These are phyloP conservation scores for Ophiocytium majus DNA, from an alignment of 352 stramenopile genomes.

Conservation along the genomic window DNA sequence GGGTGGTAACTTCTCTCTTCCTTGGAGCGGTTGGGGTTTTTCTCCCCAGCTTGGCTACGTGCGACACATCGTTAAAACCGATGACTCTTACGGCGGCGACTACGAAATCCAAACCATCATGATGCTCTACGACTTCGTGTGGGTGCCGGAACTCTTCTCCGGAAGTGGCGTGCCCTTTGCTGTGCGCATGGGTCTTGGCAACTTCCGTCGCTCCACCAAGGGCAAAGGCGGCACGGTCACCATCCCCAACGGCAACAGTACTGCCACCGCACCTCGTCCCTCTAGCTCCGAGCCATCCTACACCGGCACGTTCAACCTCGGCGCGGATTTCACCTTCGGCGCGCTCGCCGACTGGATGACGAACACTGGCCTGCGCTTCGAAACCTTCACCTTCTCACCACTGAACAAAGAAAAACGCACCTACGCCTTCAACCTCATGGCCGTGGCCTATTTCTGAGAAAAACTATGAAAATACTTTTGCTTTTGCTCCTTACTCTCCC, in stretches of 20 bases:
- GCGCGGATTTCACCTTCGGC: background rate
- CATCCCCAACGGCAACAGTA: background rate
- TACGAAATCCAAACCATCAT: conserved; percentile 4
- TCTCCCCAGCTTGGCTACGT: conserved; percentile 3
- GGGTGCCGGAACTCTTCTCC: background rate
- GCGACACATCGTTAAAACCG: background rate
- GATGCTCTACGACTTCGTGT: conserved; percentile 11
- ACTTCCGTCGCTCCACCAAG: background rate
- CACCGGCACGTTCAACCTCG: conserved; percentile 13
- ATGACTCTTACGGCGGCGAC: background rate
- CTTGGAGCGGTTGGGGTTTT: background rate
- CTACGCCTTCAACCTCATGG: background rate
- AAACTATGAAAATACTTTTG: background rate
- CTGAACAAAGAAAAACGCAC: background rate
- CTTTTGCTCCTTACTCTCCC: background rate
- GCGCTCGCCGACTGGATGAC: too few species aligned
- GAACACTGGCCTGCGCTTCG: background rate
- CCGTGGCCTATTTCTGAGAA: background rate
- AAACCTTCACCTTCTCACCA: background rate
- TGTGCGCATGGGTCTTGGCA: background rate
- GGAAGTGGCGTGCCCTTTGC: too few species aligned
- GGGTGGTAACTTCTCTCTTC: too few species aligned
- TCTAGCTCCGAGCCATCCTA: background rate
- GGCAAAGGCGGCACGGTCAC: background rate
- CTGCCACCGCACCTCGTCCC: background rate